phyloP scores from a whole-genome alignment of 441 rosid species.

The Syzygium syzygioides region DNA sequence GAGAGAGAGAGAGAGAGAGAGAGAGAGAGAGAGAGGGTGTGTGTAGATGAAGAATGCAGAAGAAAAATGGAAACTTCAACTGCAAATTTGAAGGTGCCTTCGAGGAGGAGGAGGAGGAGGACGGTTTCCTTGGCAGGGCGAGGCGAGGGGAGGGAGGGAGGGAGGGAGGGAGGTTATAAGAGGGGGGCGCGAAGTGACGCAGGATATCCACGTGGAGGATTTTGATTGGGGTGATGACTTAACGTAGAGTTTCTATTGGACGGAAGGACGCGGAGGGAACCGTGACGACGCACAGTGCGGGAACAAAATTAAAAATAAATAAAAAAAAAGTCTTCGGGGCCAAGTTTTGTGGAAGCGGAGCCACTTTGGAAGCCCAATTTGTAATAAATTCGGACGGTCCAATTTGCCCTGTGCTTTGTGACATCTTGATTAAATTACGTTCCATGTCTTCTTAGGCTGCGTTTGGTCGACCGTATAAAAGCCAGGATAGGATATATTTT shows the following conservation, averaged over 20 bases:
- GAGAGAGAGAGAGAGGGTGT: not conserved
- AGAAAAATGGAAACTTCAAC: not conserved
- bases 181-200: conserved; percentile 25
- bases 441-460: not conserved
- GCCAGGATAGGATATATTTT: no score
- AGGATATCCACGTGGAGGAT: conserved; percentile 49
- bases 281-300: not conserved
- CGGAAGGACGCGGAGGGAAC: conserved; percentile 9
- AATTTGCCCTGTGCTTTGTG: not conserved
- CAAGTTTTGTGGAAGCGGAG: not conserved
- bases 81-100: conserved; percentile 17
- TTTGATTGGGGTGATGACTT: conserved; percentile 36
- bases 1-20: not conserved
- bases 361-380: not conserved
- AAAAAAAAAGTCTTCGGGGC: not conserved
- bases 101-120: not conserved
- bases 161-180: not conserved
- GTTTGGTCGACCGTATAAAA: no score
- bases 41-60: not conserved
- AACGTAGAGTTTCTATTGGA: conserved; percentile 45
- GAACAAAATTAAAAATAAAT: not conserved
- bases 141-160: no score
- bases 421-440: not conserved
- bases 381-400: not conserved
- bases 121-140: not conserved